Percentiles rank a stretch among this genome's conserved stretches.
Conservation (phyloP, 2,329 filamentous ascomycete genomes). For the Harringtonia aguacate region DNA sequence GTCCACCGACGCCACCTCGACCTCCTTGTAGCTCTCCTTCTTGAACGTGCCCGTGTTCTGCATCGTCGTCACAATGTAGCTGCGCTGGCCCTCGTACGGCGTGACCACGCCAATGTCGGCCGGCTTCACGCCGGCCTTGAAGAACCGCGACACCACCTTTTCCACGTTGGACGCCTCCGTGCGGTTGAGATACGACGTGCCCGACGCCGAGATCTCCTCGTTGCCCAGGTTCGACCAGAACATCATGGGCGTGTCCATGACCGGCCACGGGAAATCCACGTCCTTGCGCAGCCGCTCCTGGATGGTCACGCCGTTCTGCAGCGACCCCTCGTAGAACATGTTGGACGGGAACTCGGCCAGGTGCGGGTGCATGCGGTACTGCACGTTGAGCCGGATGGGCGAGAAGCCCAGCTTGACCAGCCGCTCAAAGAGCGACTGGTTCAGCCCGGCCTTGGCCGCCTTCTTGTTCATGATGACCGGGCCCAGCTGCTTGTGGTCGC, state of each 20-base stretch:
- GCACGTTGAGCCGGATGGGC: slow-evolving; percentile 88
- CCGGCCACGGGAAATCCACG: slow-evolving; percentile 97
- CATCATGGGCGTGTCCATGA: slow-evolving; percentile 95
- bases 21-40: slow-evolving; percentile 97
- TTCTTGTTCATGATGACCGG: slow-evolving; percentile 99
- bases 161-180: slow-evolving; percentile 96
- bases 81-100: slow-evolving; percentile 95
- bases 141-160: slow-evolving; percentile 96
- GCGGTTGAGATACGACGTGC: slow-evolving; percentile 95
- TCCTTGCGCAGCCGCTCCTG: slow-evolving; percentile 81
- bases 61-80: slow-evolving; percentile 99
- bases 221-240: slow-evolving; percentile 98
- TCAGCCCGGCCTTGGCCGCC: slow-evolving; percentile 91
- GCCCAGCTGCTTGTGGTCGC: slow-evolving; percentile 94
- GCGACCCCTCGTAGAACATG: slow-evolving; percentile 97
- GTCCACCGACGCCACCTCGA: slow-evolving; percentile 96
- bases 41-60: slow-evolving; percentile 95
- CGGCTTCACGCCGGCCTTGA: slow-evolving; percentile 96
- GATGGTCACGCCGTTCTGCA: slow-evolving; percentile 93
- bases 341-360: slow-evolving; percentile 96
- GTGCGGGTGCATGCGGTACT: slow-evolving; percentile 98
- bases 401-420: slow-evolving; percentile 83
- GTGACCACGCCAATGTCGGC: slow-evolving; percentile 95
- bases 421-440: slow-evolving; percentile 97
- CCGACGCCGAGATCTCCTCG: slow-evolving; percentile 95